phyloP scores from a whole-genome alignment of 306 rosid genomes.

The Chamaecrista fasciculata region DNA sequence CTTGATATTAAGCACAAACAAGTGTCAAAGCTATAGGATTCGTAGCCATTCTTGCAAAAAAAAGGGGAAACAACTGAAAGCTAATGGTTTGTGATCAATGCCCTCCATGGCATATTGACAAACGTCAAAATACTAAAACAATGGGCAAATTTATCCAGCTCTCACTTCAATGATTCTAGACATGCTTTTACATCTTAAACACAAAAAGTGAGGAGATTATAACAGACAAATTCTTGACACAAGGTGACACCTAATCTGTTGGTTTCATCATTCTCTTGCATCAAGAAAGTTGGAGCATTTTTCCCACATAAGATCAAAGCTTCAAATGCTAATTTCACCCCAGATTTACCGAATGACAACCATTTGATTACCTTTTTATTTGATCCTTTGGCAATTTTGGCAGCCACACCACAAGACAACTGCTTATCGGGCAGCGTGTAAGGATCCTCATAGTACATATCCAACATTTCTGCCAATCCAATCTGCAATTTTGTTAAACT shows the following conservation, averaged over 20 bases:
- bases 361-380: constrained; percentile 53
- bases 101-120: background rate
- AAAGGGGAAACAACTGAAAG: background rate
- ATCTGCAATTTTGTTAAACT: constrained; percentile 53
- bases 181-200: constrained; percentile 15
- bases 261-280: constrained; percentile 13
- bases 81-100: background rate
- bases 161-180: constrained; percentile 12
- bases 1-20: background rate
- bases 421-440: constrained; percentile 66
- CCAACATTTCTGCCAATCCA: constrained; percentile 69
- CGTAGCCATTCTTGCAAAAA: background rate
- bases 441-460: constrained; percentile 77
- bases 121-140: background rate
- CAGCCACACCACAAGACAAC: constrained; percentile 52
- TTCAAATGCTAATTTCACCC: constrained; percentile 3
- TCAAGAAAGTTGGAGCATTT: constrained; percentile 2
- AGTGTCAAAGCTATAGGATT: background rate
- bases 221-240: constrained; percentile 2
- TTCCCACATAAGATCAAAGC: constrained; percentile 9
- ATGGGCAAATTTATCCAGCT: background rate
- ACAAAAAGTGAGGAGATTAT: constrained; percentile 13
- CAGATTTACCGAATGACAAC: background rate
- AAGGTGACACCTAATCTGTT: background rate
- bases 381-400: constrained; percentile 48